Evolutionary conservation across 2,329 filamentous ascomycete species (phyloP).

Genomic region (Trichoderma oligosporum): DNA sequence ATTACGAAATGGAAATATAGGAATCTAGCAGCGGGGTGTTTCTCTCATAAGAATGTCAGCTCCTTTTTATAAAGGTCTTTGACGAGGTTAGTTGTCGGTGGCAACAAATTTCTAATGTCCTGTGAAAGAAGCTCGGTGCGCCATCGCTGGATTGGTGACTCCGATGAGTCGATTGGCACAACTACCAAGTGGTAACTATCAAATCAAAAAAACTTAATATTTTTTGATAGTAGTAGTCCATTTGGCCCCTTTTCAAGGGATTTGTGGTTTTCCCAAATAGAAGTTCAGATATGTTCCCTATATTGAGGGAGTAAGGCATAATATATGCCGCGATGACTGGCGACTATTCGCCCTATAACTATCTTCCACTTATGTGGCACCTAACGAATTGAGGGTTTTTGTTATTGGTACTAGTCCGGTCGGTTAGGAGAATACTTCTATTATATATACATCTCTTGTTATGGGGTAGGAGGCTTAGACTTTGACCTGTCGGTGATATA

Average conservation of each 20-base stretch:
- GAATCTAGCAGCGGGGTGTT: neutral
- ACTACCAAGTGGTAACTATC: neutral
- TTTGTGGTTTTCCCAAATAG: neutral
- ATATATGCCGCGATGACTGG: neutral
- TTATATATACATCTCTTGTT: too few species aligned
- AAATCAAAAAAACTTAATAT: neutral
- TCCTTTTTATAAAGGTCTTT: neutral
- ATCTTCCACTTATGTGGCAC: too few species aligned
- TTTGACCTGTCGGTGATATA: too few species aligned
- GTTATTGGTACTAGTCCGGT: too few species aligned
- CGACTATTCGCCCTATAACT: too few species aligned
- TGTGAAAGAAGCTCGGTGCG: neutral
- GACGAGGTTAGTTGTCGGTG: neutral
- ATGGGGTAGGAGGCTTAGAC: too few species aligned
- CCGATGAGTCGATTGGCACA: neutral
- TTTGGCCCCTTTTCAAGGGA: neutral
- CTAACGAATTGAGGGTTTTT: too few species aligned
- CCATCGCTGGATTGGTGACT: neutral
- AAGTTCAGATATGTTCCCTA: neutral
- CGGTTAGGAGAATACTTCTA: too few species aligned
- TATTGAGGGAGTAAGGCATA: neutral
- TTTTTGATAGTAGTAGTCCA: neutral
- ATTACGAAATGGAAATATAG: slow-evolving; percentile 8
- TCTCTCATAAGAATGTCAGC: neutral
- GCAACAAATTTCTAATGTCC: neutral